Evolutionary conservation across 164 flowering plant genomes (phyloP).

Genomic region (Berberis vulgaris): DNA sequence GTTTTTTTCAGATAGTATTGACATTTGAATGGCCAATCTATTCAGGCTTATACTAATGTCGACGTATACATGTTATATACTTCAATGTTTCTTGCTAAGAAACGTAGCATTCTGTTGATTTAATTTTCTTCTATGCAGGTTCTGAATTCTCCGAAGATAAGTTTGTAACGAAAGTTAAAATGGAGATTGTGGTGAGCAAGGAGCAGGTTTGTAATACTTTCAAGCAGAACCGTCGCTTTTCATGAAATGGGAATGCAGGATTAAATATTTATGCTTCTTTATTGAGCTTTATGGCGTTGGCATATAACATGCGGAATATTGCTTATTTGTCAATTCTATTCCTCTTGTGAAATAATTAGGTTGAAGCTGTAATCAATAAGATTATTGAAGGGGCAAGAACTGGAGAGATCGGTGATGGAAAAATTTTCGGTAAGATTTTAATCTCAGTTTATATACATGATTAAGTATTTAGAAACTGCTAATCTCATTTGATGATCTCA

Average conservation of each 20-base stretch:
- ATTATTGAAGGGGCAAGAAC: conserved; percentile 81
- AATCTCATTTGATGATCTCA: background rate
- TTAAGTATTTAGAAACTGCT: background rate
- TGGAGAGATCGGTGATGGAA: conserved; percentile 97
- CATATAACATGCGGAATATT: background rate
- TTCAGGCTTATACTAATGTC: too few species aligned
- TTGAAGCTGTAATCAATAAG: conserved; percentile 76
- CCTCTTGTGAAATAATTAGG: conserved; percentile 29
- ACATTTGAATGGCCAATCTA: too few species aligned
- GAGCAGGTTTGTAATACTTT: conserved; percentile 49
- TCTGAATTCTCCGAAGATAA: conserved; percentile 94
- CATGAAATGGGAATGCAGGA: background rate
- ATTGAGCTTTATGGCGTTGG: background rate
- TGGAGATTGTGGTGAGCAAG: conserved; percentile 84
- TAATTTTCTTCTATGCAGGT: conserved; percentile 27
- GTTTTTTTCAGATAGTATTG: too few species aligned
- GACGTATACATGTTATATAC: too few species aligned
- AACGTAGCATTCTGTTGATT: too few species aligned
- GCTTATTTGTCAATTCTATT: background rate
- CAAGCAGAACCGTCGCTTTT: background rate
- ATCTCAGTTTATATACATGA: background rate
- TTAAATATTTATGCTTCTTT: background rate
- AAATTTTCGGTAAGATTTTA: conserved; percentile 65
- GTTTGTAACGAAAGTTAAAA: conserved; percentile 76
- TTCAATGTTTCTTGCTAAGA: too few species aligned